phyloP scores from a whole-genome alignment of 2,329 filamentous ascomycete genomes.

The Ramularia collo-cygni region DNA sequence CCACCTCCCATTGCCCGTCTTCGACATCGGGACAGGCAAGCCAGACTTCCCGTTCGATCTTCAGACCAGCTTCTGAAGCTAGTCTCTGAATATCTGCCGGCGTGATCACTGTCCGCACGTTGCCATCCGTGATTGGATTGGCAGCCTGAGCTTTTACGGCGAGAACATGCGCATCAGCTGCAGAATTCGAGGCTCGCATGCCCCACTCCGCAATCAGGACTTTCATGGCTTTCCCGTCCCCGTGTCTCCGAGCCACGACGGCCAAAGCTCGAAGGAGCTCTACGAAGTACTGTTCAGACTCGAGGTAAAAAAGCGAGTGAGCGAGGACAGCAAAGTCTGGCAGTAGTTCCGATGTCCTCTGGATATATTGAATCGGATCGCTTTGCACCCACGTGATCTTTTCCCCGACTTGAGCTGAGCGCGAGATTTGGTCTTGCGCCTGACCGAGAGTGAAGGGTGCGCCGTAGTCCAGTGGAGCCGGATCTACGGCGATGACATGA shows the following conservation, averaged over 20 bases:
- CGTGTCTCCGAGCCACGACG: background rate
- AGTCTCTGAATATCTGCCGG: constrained; percentile 36
- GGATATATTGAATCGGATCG: constrained; percentile 6
- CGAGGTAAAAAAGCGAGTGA: constrained; percentile 12
- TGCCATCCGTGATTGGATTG: constrained; percentile 34
- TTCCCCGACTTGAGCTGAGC: background rate
- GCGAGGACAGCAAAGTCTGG: constrained; percentile 9
- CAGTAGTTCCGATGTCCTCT: background rate
- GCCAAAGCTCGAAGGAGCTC: background rate
- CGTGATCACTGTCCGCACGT: constrained; percentile 43
- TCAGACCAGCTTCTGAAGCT: constrained; percentile 34
- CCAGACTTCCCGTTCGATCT: constrained; percentile 30
- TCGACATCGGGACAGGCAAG: constrained; percentile 33
- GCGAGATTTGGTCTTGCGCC: constrained; percentile 3
- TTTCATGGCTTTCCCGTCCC: background rate
- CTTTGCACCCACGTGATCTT: constrained; percentile 7
- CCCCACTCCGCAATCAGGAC: constrained; percentile 11
- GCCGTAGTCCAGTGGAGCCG: constrained; percentile 8
- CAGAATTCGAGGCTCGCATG: constrained; percentile 2
- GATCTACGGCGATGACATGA: constrained; percentile 8
- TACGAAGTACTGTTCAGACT: constrained; percentile 3
- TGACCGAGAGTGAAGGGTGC: constrained; percentile 8
- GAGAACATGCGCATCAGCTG: constrained; percentile 45
- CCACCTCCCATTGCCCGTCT: constrained; percentile 45
- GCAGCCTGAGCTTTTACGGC: constrained; percentile 45